These are phyloP conservation scores for Globisporangium solare DNA, from an alignment of 352 stramenopile genomes.

Conservation along the genomic window DNA sequence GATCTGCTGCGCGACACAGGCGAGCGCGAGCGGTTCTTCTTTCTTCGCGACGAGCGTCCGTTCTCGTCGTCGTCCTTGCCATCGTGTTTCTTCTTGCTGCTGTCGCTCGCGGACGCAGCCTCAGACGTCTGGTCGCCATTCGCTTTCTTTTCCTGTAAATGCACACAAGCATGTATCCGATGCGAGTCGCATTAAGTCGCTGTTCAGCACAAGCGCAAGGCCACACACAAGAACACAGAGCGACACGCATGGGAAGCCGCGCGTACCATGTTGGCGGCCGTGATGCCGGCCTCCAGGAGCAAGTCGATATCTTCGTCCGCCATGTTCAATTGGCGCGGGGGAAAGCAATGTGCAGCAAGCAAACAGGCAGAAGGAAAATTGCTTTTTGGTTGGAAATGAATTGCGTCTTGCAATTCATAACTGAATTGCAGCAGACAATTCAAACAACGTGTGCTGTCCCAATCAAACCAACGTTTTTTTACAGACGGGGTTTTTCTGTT, in stretches of 20 bases:
- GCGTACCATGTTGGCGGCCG: slow-evolving; percentile 42
- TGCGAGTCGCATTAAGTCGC: too few relatives aligned
- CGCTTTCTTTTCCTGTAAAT: slow-evolving; percentile 3
- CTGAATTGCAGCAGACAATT: slow-evolving; percentile 5
- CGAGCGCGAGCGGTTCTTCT: slow-evolving; percentile 34
- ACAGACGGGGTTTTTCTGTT: neutral
- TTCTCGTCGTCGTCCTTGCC: neutral
- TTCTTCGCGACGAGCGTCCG: slow-evolving; percentile 3
- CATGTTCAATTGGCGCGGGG: slow-evolving; percentile 17
- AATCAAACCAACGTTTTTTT: slow-evolving; percentile 6
- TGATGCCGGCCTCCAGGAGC: slow-evolving; percentile 73
- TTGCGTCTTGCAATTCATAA: neutral
- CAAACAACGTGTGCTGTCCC: neutral
- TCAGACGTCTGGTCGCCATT: neutral
- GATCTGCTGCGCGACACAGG: slow-evolving; percentile 23
- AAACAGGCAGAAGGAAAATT: slow-evolving; percentile 2
- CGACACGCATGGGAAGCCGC: slow-evolving; percentile 5
- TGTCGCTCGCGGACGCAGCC: neutral
- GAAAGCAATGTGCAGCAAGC: neutral
- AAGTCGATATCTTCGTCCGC: slow-evolving; percentile 81
- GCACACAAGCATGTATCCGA: neutral
- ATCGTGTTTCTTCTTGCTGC: neutral
- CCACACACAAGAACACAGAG: slow-evolving; percentile 4
- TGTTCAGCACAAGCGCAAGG: neutral
- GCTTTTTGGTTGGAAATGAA: slow-evolving; percentile 5